Percentiles rank a stretch among this genome's conserved stretches.
These are phyloP conservation scores for Penicillium vulpinum DNA, from an alignment of 2,329 filamentous ascomycete species.

Conservation along the genomic window DNA sequence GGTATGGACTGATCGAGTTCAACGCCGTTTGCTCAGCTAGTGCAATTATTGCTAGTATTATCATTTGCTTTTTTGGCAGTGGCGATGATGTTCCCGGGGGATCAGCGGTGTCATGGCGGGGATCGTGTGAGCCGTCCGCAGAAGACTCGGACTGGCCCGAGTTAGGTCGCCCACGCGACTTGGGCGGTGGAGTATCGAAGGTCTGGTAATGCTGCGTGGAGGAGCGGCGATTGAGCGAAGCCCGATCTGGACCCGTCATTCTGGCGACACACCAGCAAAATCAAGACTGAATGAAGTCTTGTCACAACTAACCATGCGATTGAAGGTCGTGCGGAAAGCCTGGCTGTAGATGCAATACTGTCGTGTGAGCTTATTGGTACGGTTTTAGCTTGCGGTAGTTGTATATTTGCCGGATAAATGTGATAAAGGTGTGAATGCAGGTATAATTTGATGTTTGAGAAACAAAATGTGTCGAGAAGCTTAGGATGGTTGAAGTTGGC, in stretches of 20 bases:
- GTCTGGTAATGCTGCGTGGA: slow-evolving; percentile 51
- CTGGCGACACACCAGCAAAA: slow-evolving; percentile 4
- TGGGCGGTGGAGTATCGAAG: slow-evolving; percentile 50
- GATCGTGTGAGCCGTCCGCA: slow-evolving; percentile 30
- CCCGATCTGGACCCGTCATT: slow-evolving; percentile 34
- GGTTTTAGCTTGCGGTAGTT: not conserved
- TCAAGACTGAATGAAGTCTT: not conserved
- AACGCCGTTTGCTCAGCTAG: slow-evolving; percentile 93
- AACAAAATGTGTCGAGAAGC: not conserved
- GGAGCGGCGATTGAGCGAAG: slow-evolving; percentile 41
- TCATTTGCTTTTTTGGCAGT: slow-evolving; percentile 77
- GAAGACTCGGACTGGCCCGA: slow-evolving; percentile 46
- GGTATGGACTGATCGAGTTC: slow-evolving; percentile 93
- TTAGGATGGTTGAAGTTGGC: not conserved
- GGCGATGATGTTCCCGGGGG: slow-evolving; percentile 57
- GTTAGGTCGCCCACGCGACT: slow-evolving; percentile 46
- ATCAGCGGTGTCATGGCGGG: slow-evolving; percentile 27
- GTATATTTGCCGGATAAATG: too few species aligned
- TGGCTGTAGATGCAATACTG: slow-evolving; percentile 5
- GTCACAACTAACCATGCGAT: slow-evolving; percentile 10
- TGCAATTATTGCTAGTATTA: slow-evolving; percentile 81
- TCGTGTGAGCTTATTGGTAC: slow-evolving; percentile 4
- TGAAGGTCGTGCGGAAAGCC: slow-evolving; percentile 6
- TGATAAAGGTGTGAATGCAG: not conserved
- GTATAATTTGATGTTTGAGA: not conserved